Conservation (phyloP, 129 eudicot species). For the Deinandra increscens region DNA sequence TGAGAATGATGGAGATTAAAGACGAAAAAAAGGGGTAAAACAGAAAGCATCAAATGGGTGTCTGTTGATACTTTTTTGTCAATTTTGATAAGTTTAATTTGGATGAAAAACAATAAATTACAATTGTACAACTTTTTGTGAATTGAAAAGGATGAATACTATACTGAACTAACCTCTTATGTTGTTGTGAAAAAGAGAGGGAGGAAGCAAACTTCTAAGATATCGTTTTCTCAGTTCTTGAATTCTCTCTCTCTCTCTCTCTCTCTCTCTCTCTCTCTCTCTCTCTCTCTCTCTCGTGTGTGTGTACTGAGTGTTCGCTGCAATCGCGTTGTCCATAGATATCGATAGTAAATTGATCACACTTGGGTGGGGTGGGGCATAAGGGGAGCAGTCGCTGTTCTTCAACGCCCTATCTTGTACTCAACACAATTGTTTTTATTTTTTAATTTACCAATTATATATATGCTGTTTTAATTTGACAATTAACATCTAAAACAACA, state of each 20-base stretch:
- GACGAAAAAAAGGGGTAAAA: conserved; percentile 35
- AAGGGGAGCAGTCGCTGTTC: conserved; percentile 37
- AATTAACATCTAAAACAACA: background rate
- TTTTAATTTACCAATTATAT: background rate
- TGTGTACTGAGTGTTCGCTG: conserved; percentile 45
- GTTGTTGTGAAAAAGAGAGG: conserved; percentile 38
- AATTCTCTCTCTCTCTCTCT: conserved; percentile 27
- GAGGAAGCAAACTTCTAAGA: conserved; percentile 17
- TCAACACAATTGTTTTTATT: conserved; percentile 23
- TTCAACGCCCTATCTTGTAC: conserved; percentile 39
- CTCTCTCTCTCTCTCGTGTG: no score
- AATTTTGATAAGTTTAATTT: conserved; percentile 10
- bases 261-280: conserved; percentile 24
- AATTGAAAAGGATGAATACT: conserved; percentile 32
- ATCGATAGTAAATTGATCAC: no score
- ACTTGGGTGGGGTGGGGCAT: background rate
- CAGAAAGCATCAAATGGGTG: conserved; percentile 36
- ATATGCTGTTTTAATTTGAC: conserved; percentile 5
- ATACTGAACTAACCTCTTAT: conserved; percentile 37
- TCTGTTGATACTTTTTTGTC: conserved; percentile 32
- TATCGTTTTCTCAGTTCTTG: conserved; percentile 37
- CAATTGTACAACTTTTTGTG: conserved; percentile 16
- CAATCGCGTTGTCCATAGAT: conserved; percentile 60
- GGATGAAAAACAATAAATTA: background rate
- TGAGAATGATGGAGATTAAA: conserved; percentile 32